These are phyloP conservation scores for Mercurialis annua DNA, from an alignment of 345 rosid species.

Conservation along the genomic window DNA sequence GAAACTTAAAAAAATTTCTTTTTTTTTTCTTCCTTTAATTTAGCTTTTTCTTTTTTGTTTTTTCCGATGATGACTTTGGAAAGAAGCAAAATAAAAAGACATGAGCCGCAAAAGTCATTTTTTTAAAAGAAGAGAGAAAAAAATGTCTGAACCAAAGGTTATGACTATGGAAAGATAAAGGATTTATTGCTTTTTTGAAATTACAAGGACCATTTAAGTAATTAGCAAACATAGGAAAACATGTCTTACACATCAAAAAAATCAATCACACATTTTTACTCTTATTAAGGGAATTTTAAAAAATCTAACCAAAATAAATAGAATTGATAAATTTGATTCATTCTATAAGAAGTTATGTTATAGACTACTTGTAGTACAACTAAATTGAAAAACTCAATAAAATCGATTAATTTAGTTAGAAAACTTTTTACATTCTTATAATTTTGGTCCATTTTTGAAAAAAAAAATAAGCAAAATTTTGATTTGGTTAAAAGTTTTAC, in stretches of 20 bases:
- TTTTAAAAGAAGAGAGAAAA: constrained; percentile 25
- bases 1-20: background rate
- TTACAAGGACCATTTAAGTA: constrained; percentile 29
- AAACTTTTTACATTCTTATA: no score
- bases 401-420: no score
- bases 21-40: background rate
- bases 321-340: no score
- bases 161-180: constrained; percentile 28
- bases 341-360: no score
- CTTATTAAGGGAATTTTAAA: no score
- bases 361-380: no score
- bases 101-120: constrained; percentile 24
- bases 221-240: constrained; percentile 20
- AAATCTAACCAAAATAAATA: no score
- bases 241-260: constrained; percentile 25
- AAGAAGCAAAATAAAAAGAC: constrained; percentile 8
- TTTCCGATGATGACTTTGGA: constrained; percentile 22
- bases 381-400: no score
- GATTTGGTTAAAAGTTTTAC: no score
- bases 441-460: no score
- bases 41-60: background rate
- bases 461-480: no score
- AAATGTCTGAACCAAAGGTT: constrained; percentile 25
- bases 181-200: constrained; percentile 32
- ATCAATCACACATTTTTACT: background rate